Base-by-base conservation (phyloP, 2,329 filamentous ascomycete species). In the Xylaria polymorpha region DNA sequence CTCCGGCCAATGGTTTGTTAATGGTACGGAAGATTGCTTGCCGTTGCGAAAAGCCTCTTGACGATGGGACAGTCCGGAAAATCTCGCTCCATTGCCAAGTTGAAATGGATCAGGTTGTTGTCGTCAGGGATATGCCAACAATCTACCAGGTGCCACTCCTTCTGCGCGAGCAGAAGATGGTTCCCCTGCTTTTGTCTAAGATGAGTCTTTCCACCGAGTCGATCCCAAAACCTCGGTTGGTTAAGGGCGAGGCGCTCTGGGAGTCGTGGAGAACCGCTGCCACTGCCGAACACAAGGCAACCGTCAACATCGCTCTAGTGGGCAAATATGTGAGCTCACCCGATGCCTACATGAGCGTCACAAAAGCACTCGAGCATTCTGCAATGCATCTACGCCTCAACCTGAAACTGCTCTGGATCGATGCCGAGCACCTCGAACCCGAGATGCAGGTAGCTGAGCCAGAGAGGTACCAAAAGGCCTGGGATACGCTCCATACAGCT, bases 61-160 rank as follows among this genome's bases (percentile, higher is more conserved):
- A 93, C 57, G 85, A 89, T 44, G 83, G 84, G 9, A 95, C 94
- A 0, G 90, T 95, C 59, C 86, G 91, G 71, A 98, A 99, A 84
- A 94, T 99, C 71, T 94, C 95, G 70, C 88, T 89, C 77, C 93
- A 91, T 82, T 98, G 95, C 80, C 93, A 97, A 78, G 91, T 98
- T 57, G 93, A 97, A 63, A 83, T 87, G 12, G 87, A 94, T 73
- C 94, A 98, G 78, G 94, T 98, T 51, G 85, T 98, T 71, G 92
- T 89, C n/a, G 94, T 99, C 12, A 91, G 92, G 74, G 92, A 98
- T 79, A 93, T 98, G 81, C 86, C 91, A 22, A 94, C 94, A 14
- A 97, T 93, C 61, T 99, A 99, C 82, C 94, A 97, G 73, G 95
- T 98, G 2, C 96, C 96, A 0, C 85, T 98, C n/a, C 91, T 98